Conservation (phyloP, 176 grass and related monocot species). For the Typha latifolia region DNA sequence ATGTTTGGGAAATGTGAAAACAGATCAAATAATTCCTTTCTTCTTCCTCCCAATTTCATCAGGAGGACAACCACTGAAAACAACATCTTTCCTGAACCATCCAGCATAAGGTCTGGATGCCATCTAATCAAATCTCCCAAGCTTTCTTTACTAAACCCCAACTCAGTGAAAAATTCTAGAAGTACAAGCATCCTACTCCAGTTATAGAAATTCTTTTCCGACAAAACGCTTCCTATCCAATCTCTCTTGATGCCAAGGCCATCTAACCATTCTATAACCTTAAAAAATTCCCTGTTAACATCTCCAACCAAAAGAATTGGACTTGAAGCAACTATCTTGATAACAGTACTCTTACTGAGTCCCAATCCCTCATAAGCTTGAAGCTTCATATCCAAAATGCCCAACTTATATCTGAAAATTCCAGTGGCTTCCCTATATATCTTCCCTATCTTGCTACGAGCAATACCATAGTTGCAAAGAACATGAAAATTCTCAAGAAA, state of each 20-base stretch:
- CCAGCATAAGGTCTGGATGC: constrained; percentile 50
- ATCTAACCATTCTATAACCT: constrained; percentile 41
- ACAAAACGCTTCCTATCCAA: constrained; percentile 39
- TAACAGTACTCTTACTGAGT: constrained; percentile 47
- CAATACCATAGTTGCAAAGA: constrained; percentile 52
- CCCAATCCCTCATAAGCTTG: constrained; percentile 41
- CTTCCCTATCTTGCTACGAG: constrained; percentile 40
- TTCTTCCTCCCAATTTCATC: constrained; percentile 39
- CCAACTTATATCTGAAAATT: constrained; percentile 29
- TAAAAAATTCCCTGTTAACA: constrained; percentile 23
- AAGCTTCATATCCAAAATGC: constrained; percentile 38
- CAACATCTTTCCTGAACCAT: constrained; percentile 46
- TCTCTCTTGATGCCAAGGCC: constrained; percentile 32
- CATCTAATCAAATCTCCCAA: constrained; percentile 35
- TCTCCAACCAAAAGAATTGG: constrained; percentile 30
- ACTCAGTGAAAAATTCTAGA: constrained; percentile 34
- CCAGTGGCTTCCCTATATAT: constrained; percentile 34
- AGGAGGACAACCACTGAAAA: constrained; percentile 32
- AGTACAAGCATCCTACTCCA: constrained; percentile 41
- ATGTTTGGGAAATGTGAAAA: constrained; percentile 49
- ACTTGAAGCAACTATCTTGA: constrained; percentile 37
- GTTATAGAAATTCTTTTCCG: constrained; percentile 32
- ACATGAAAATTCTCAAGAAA: constrained; percentile 32
- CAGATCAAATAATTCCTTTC: constrained; percentile 33
- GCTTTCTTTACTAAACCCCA: constrained; percentile 41